Evolutionary conservation across 176 grass and related monocot genomes (phyloP), one percentile per base, ranked within the genome.

Genomic region (Canna indica): DNA sequence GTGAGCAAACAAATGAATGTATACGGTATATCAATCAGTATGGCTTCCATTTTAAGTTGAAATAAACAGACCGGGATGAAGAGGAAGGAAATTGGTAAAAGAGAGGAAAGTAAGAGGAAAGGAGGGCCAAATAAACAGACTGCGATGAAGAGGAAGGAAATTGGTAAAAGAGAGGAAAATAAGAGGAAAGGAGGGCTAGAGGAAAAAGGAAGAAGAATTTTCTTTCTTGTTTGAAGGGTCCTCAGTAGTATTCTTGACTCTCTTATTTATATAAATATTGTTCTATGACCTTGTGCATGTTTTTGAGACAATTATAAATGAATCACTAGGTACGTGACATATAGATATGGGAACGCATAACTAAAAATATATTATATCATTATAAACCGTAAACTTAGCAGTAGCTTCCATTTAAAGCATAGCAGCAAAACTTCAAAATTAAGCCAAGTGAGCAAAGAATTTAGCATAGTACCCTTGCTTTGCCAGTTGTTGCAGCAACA

Each of bases 401-500:
- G 41, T 44, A 44, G 13, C 7, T 44, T 44, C 4, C 7, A 44
- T 54, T 1, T 5, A 7, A 18, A 54, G 3, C 7, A 54, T 54
- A n/a, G 22, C 50, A 54, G 50, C 20, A 62, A 14, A 28, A 32
- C 33, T 62, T 38, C 17, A 4, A 25, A 24, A 22, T 25, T 22
- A 54, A 66, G 20, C 22, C 6, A 66, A 11, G 33, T 25, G 63
- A 39, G 22, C 38, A 18, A 66, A 38, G 34, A 12, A 38, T 13
- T 26, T 39, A 25, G 45, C 31, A 52, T 10, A 50, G 20, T 93
- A 99, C 94, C 94, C 94, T 34, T 85, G 84, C 66, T 90, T 99
- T 41, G 89, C 90, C 65, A 99, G 75, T 30, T 87, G 73, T 76
- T 99, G 94, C 65, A 99, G 72, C 79, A 99, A 84, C 59, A 93